Evolutionary conservation across 2,329 filamentous ascomycete species (phyloP).

Genomic region (Talaromyces sp.): DNA sequence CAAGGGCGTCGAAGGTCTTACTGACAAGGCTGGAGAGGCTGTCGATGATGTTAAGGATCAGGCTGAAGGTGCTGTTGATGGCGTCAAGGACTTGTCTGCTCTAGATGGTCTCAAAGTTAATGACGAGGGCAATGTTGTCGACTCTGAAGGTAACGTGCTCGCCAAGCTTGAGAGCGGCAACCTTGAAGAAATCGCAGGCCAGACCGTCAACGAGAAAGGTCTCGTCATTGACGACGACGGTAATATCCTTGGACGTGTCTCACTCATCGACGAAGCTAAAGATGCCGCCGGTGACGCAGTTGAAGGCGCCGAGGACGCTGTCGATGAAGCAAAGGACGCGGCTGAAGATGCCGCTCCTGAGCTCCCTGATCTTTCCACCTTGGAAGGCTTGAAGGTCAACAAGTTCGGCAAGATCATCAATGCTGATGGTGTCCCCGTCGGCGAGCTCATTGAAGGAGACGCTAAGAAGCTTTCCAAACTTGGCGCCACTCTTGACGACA

Average conservation of each 20-base stretch:
- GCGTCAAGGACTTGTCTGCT: background rate
- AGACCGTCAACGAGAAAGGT: constrained; percentile 15
- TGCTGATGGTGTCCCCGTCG: constrained; percentile 47
- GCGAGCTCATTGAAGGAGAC: constrained; percentile 60
- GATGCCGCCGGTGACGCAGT: background rate
- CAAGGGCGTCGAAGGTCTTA: constrained; percentile 24
- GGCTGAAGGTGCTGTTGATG: background rate
- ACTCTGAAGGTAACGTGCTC: constrained; percentile 19
- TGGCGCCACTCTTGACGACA: constrained; percentile 48
- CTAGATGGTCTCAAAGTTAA: constrained; percentile 28
- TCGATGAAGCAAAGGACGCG: constrained; percentile 25
- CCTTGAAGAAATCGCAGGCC: constrained; percentile 7
- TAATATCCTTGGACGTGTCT: constrained; percentile 25
- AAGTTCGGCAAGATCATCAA: constrained; percentile 46
- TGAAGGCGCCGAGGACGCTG: constrained; percentile 19
- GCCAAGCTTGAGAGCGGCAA: constrained; percentile 14
- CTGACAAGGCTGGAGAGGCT: constrained; percentile 23
- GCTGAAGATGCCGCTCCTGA: constrained; percentile 22
- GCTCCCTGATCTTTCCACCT: constrained; percentile 32
- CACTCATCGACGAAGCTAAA: constrained; percentile 25
- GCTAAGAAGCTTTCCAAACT: constrained; percentile 56
- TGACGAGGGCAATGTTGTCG: constrained; percentile 27
- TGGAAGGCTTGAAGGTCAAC: constrained; percentile 42
- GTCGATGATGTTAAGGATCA: background rate
- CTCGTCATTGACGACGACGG: constrained; percentile 18